Conservation (phyloP, 2,329 filamentous ascomycete genomes). For the Phyllosticta citrichinensis region DNA sequence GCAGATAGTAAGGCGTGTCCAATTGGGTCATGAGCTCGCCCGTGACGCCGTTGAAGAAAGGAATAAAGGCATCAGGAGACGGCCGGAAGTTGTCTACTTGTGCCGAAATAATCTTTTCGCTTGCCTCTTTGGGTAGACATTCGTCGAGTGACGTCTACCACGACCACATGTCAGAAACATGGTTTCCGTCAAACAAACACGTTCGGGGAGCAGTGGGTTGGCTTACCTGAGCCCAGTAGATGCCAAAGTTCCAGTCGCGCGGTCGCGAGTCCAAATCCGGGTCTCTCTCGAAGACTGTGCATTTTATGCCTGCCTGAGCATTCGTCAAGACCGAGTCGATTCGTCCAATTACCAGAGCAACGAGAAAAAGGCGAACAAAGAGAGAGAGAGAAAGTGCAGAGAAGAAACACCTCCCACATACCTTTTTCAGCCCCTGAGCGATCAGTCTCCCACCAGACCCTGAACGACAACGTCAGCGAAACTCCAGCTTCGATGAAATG, state of each 20-base stretch:
- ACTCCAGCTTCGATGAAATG: constrained; percentile 21
- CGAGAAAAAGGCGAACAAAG: not conserved
- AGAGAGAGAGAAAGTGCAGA: not conserved
- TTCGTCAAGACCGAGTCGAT: constrained; percentile 2
- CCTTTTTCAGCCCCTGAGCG: constrained; percentile 33
- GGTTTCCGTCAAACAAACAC: not conserved
- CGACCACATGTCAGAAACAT: not conserved
- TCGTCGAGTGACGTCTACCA: constrained; percentile 1
- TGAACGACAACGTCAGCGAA: constrained; percentile 11
- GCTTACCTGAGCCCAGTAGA: constrained; percentile 46
- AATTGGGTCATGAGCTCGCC: constrained; percentile 22
- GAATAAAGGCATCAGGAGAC: constrained; percentile 18
- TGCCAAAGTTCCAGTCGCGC: constrained; percentile 54
- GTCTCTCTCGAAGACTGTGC: constrained; percentile 49
- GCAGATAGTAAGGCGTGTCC: constrained; percentile 22
- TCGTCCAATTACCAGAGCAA: not conserved
- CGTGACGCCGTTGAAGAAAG: constrained; percentile 22
- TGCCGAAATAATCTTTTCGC: constrained; percentile 40
- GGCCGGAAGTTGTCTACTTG: constrained; percentile 42
- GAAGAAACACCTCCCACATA: constrained; percentile 3
- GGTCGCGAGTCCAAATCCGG: constrained; percentile 30
- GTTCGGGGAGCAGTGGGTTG: not conserved
- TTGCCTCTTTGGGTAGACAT: constrained; percentile 39
- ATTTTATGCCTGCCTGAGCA: constrained; percentile 27
- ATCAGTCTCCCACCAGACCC: constrained; percentile 33